Evolutionary conservation across 495 filamentous ascomycete species (phyloP), one percentile per base, ranked within the genome.

Genomic region (Podospora didyma): DNA sequence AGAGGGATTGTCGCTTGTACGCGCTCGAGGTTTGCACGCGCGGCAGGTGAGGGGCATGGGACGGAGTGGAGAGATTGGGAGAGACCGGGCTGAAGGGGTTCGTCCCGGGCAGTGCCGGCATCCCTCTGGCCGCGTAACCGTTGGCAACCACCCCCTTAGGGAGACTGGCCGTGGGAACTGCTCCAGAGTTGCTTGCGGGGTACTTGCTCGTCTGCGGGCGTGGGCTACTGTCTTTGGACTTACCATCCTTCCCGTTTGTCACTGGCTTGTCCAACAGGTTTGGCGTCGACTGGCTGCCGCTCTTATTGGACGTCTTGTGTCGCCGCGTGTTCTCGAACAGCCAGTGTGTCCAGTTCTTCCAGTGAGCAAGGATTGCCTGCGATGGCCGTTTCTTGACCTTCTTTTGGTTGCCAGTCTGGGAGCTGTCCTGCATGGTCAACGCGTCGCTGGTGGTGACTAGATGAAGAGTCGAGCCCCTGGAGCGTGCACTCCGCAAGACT

Each of bases 1-100:
- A 97, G 12, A 95, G 74, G 2, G 94, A 97, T 60, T 89, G 87
- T 2, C 92, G 86, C 71, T 90, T 87, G 46, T 80, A 82, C 42
- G 74, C 79, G 34, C 73, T 68, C 3, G 82, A 80, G 22, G 78
- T 79, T 24, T 79, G 69, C 20, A 80, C 65, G 22, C 79, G 78
- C 7, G 65, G 59, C 14, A 47, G 22, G 60, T 82, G 76, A n/a
- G 69, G 69, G 19, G 76, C 76, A 51, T 78, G 75, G 20, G 75
- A 61, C 16, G 69, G 62, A 21, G 69, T 72, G 14, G 69, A 66
- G 17, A 76, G 62, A n/a, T 62, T 48, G 0, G 60, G 49, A 10
- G 62, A 60, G 24, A 54, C 24, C 28, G 69, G 48, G 28, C 58
- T 56, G 6, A 53, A 44, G 0, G 56, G 62, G 35, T n/a, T n/a